Evolutionary conservation across 371 early-diverging fungal species (phyloP), one percentile per base, ranked within the genome.

Genomic region (Actinomortierella ambigua): DNA sequence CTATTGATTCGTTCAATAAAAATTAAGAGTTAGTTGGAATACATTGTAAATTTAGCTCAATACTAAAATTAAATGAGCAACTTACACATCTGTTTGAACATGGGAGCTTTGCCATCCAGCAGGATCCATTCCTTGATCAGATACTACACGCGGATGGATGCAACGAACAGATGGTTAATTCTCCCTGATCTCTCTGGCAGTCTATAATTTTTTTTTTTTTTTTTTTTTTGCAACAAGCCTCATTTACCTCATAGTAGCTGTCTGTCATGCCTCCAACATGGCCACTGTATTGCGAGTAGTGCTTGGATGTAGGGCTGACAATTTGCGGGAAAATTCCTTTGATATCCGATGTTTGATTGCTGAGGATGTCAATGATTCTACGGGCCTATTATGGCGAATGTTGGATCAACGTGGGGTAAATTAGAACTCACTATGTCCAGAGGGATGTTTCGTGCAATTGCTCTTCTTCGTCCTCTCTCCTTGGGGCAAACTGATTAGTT

Each of bases 101-200:
- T 78, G 22, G 77, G 80, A 46, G 63, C 70, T 53, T 59, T 73
- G 61, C 82, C 89, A 66, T 85, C 82, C 22, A 79, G 63, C 23
- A 83, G 56, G 9, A 92, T 53, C 77, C 88, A 89, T 47, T 89
- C 79, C 65, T 93, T 92, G 17, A 92, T 73, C 56, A 91, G 80
- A 61, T 92, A 93, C 84, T 93, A 75, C 2, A 22, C 48, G 42
- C 29, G 43, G 29, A 43, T 4, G 46, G 20, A 17, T 46, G 17
- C 17, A 46, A 15, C 4, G 46, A 8, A n/a, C 34, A 34, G 34
- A 34, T 34, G 11, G 4, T 34, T n/a, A n/a, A n/a, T n/a, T n/a
- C n/a, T n/a, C n/a, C n/a, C n/a, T n/a, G n/a, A n/a, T n/a, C n/a
- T n/a, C 13, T 3, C 15, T 20, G 29, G 7, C 24, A 6, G 34